These are phyloP conservation scores for Carex littledalei DNA, from an alignment of 176 grass and related monocot genomes.

Conservation along the genomic window DNA sequence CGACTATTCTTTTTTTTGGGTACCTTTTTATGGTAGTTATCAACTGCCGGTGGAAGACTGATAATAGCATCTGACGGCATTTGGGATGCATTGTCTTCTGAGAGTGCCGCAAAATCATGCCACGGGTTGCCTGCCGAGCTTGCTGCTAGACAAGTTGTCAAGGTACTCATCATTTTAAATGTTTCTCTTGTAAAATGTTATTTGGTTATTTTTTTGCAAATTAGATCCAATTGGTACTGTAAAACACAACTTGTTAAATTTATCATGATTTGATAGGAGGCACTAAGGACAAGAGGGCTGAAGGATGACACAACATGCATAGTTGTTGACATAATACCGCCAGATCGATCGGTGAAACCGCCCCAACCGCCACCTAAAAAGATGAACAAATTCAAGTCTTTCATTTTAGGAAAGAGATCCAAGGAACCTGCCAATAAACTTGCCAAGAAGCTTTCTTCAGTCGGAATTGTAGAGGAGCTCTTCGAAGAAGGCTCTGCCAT, in stretches of 20 bases:
- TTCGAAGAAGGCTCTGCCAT: constrained; percentile 99
- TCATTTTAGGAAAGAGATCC: constrained; percentile 63
- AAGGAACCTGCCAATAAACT: constrained; percentile 64
- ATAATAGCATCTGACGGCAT: constrained; percentile 98
- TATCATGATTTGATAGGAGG: constrained; percentile 45
- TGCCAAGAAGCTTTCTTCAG: constrained; percentile 58
- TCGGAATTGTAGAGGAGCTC: constrained; percentile 68
- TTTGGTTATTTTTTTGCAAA: constrained; percentile 5
- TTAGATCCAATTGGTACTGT: constrained; percentile 20
- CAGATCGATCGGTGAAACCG: constrained; percentile 50
- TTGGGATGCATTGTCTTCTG: constrained; percentile 89
- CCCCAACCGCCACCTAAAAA: constrained; percentile 71
- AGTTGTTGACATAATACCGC: constrained; percentile 81
- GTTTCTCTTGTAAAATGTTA: not conserved
- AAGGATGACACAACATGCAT: constrained; percentile 97
- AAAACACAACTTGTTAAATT: constrained; percentile 7
- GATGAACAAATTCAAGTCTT: constrained; percentile 70
- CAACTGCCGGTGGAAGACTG: constrained; percentile 80
- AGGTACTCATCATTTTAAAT: constrained; percentile 41
- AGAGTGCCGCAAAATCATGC: constrained; percentile 78
- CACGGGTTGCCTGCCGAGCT: constrained; percentile 90
- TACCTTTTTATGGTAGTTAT: constrained; percentile 41
- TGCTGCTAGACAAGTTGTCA: constrained; percentile 88
- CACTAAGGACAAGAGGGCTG: constrained; percentile 81
- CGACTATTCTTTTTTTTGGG: not conserved